Conservation (phyloP, 2,329 filamentous ascomycete genomes). For the Ceratocystis colombiana region DNA sequence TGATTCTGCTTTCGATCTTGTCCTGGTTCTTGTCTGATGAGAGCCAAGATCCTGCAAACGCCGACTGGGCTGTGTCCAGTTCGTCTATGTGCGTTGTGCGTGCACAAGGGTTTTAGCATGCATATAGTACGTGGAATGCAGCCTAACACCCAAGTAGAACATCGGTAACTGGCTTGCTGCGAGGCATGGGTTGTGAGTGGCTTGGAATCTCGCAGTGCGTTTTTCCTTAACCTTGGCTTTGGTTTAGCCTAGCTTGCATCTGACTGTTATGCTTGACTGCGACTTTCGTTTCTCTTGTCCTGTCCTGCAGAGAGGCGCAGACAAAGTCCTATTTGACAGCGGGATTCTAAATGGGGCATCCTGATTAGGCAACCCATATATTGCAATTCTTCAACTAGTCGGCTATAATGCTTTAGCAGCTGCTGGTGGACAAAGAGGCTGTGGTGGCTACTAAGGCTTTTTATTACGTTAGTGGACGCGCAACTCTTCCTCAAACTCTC, state of each 20-base stretch:
- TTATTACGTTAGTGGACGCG: constrained; percentile 10
- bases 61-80: background rate
- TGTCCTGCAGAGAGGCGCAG: constrained; percentile 12
- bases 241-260: background rate
- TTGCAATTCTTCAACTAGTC: background rate
- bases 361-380: background rate
- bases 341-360: background rate
- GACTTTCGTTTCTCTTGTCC: background rate
- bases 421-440: background rate
- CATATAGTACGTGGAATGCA: background rate
- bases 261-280: no score
- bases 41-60: constrained; percentile 5
- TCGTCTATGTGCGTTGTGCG: background rate
- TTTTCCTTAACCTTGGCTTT: background rate
- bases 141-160: background rate
- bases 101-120: background rate
- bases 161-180: background rate
- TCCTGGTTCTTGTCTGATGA: background rate
- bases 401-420: background rate
- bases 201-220: background rate
- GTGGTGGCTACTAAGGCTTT: background rate
- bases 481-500: background rate
- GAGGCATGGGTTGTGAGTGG: background rate
- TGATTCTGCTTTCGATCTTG: background rate
- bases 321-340: background rate